A percentile compares a stretch with the other conserved stretches of the same genome.
phyloP scores from a whole-genome alignment of 169 alveolate species.

The Eimeria acervulina region DNA sequence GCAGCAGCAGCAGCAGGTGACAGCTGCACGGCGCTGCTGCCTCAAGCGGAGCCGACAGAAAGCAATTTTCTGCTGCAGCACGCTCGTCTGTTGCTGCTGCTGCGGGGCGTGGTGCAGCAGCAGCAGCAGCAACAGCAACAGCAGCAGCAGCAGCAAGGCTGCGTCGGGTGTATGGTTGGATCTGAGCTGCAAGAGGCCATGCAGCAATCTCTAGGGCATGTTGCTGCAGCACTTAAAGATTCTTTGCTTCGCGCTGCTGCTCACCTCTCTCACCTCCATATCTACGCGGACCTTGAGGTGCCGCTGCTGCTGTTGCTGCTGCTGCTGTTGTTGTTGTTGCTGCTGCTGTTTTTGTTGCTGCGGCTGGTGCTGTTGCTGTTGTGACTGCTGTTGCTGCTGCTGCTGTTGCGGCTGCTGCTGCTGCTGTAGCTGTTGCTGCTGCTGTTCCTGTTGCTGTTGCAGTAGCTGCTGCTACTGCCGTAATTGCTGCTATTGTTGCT shows the following conservation, averaged over 20 bases:
- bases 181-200: background rate
- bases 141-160: constrained; percentile 24
- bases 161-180: background rate
- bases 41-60: constrained; percentile 58
- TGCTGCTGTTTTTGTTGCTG: constrained; percentile 32
- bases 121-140: constrained; percentile 43
- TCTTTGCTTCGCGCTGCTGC: constrained; percentile 20
- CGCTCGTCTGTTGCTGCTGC: constrained; percentile 65
- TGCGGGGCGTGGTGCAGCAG: constrained; percentile 51
- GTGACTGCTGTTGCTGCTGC: background rate
- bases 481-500: background rate
- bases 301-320: constrained; percentile 42
- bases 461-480: background rate
- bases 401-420: background rate
- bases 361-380: background rate
- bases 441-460: background rate
- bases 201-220: background rate
- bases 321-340: constrained; percentile 1
- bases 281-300: constrained; percentile 50
- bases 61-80: constrained; percentile 75
- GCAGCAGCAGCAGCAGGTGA: constrained; percentile 21
- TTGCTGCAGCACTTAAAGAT: constrained; percentile 75
- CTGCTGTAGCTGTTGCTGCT: background rate
- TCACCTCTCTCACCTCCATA: background rate
- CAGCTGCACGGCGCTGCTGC: constrained; percentile 17